Evolutionary conservation across 768 basidiomycete genomes (phyloP).

Genomic region (Paxillus ammoniavirescens): DNA sequence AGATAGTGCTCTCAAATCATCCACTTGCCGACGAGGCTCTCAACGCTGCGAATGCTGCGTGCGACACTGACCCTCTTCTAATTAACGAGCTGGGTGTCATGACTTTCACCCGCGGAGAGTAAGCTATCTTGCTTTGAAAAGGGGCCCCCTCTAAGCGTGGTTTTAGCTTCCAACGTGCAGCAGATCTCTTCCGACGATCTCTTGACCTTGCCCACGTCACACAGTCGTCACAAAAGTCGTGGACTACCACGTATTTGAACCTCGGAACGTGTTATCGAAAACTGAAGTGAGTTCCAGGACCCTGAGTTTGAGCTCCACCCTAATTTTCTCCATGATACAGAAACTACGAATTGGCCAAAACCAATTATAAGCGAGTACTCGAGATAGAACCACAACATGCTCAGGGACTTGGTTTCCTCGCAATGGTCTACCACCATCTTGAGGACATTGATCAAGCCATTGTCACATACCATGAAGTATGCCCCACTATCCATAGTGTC

Average conservation of each 20-base stretch:
- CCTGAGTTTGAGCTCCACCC: conserved; percentile 3
- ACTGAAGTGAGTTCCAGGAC: conserved; percentile 52
- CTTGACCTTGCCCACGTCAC: conserved; percentile 82
- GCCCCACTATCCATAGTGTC: conserved; percentile 17
- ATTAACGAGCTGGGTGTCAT: conserved; percentile 93
- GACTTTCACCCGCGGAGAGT: conserved; percentile 86
- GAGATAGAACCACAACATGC: conserved; percentile 85
- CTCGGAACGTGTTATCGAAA: conserved; percentile 88
- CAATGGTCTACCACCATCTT: conserved; percentile 81
- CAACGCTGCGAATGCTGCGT: conserved; percentile 75
- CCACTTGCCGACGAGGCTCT: conserved; percentile 85
- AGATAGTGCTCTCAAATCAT: conserved; percentile 85
- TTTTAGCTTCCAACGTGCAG: conserved; percentile 70
- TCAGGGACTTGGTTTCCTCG: conserved; percentile 81
- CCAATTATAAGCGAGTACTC: conserved; percentile 74
- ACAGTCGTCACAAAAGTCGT: conserved; percentile 79
- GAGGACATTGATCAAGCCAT: conserved; percentile 79
- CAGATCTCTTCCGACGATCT: conserved; percentile 67
- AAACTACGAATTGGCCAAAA: conserved; percentile 62
- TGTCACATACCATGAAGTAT: conserved; percentile 87
- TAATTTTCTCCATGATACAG: conserved; percentile 24
- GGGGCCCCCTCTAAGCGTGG: background rate
- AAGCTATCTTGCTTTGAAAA: conserved; percentile 26
- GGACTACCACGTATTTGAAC: conserved; percentile 90
- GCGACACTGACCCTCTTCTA: conserved; percentile 84